These are phyloP conservation scores for Noccaea bulbosa DNA, from an alignment of 345 rosid species.

Conservation along the genomic window DNA sequence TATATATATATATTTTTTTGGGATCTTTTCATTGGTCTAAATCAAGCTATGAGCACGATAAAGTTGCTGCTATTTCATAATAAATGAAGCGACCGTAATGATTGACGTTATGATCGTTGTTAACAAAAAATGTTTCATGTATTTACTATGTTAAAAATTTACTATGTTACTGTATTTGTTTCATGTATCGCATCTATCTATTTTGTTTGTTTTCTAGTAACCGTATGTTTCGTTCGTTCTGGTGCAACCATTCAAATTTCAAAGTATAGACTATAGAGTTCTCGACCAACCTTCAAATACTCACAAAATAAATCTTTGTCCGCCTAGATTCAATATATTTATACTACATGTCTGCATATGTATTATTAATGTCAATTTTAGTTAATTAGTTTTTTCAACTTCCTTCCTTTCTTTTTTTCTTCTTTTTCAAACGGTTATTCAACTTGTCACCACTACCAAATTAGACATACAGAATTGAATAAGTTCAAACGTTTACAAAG, in stretches of 20 bases:
- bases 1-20: neutral
- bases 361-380: neutral
- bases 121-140: neutral
- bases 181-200: neutral
- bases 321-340: neutral
- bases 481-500: slow-evolving; percentile 26
- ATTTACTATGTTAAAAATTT: neutral
- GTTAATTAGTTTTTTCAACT: neutral
- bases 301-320: neutral
- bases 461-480: neutral
- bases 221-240: neutral
- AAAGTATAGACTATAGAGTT: neutral
- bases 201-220: neutral
- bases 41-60: neutral
- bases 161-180: neutral
- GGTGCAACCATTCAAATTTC: slow-evolving; percentile 3
- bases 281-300: neutral
- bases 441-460: too few species aligned
- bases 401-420: neutral
- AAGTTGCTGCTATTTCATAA: neutral
- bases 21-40: neutral
- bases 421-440: too few species aligned
- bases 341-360: neutral
- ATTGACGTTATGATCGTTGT: neutral
- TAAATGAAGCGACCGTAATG: neutral